Percentiles rank a stretch among this genome's conserved stretches.
Evolutionary conservation across 371 early-diverging fungal species (phyloP).

Genomic region (Dinochytrium kinnereticum): DNA sequence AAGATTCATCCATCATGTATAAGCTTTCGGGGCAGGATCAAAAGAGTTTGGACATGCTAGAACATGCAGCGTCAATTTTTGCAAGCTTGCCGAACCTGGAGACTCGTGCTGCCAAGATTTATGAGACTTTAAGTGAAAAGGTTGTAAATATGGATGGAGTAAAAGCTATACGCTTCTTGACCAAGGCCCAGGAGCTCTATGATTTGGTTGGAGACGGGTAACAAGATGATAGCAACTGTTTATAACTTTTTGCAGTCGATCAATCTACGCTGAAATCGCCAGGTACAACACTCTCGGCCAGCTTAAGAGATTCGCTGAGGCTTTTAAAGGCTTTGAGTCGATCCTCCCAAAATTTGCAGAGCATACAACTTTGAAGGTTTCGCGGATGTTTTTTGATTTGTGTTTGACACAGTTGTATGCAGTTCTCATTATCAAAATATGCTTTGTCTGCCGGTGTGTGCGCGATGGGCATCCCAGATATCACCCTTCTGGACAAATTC

Average conservation of each 20-base stretch:
- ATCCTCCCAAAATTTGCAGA: not conserved
- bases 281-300: not conserved
- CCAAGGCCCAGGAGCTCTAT: not conserved
- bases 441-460: not conserved
- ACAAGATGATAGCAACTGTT: not conserved
- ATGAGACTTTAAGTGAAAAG: constrained; percentile 2
- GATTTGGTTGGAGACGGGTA: constrained; percentile 3
- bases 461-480: constrained; percentile 1
- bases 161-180: not conserved
- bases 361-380: not conserved
- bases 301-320: not conserved
- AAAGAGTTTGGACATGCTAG: not conserved
- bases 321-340: not conserved
- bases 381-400: not conserved
- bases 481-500: not conserved
- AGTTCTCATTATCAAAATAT: not conserved
- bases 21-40: not conserved
- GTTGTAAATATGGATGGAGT: not conserved
- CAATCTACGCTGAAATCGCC: not conserved
- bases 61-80: constrained; percentile 8
- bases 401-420: not conserved
- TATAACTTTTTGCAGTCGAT: not conserved
- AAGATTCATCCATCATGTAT: constrained; percentile 13
- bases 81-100: not conserved
- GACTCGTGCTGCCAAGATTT: constrained; percentile 4